These are phyloP conservation scores for Boechera retrofracta DNA, from an alignment of 345 rosid genomes.

Conservation along the genomic window DNA sequence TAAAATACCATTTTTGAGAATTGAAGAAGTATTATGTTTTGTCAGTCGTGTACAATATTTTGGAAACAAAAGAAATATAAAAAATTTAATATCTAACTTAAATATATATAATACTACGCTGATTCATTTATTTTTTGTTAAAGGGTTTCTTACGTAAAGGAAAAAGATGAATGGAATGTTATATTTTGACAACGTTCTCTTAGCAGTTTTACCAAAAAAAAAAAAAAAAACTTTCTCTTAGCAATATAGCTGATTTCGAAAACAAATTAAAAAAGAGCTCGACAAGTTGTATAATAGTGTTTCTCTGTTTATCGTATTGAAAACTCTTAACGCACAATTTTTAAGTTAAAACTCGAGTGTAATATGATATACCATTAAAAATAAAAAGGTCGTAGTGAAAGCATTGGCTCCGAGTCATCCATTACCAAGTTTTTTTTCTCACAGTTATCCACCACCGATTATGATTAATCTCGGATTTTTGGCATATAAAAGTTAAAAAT, in stretches of 20 bases:
- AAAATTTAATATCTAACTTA: too few relatives aligned
- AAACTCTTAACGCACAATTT: slow-evolving; percentile 4
- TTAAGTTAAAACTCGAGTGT: not conserved
- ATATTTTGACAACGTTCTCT: not conserved
- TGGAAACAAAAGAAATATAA: too few relatives aligned
- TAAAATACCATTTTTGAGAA: too few relatives aligned
- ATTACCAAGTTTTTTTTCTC: not conserved
- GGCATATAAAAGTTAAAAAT: not conserved
- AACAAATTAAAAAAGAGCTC: not conserved
- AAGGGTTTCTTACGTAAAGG: not conserved
- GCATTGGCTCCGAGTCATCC: slow-evolving; percentile 32
- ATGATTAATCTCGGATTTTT: not conserved
- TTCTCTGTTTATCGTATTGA: not conserved
- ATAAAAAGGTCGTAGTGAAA: slow-evolving; percentile 1
- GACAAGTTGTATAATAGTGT: not conserved
- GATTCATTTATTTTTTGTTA: not conserved
- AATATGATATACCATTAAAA: not conserved
- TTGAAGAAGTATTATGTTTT: not conserved
- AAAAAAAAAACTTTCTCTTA: too few relatives aligned
- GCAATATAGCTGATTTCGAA: not conserved
- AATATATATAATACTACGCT: too few relatives aligned
- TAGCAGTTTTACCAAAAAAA: not conserved
- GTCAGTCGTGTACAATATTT: too few relatives aligned
- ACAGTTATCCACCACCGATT: not conserved
- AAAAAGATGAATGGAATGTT: not conserved